These are phyloP conservation scores for Rhodocollybia butyracea DNA, from an alignment of 768 basidiomycete genomes.

Conservation along the genomic window DNA sequence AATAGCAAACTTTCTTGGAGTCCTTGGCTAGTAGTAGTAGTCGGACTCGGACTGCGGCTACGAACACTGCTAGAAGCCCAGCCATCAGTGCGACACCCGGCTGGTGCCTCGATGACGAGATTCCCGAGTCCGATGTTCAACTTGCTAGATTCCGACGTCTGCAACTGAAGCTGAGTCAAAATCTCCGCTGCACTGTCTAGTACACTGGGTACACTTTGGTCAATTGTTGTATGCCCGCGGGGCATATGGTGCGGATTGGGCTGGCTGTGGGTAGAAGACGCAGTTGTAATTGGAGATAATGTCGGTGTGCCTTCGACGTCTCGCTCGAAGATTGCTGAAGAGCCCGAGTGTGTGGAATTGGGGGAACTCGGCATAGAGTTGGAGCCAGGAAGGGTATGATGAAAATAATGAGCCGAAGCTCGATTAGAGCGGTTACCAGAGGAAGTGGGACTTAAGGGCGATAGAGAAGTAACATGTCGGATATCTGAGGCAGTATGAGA, in stretches of 20 bases:
- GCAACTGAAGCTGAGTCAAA: slow-evolving; percentile 40
- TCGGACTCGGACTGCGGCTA: slow-evolving; percentile 65
- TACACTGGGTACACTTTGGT: slow-evolving; percentile 81
- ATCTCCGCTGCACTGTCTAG: slow-evolving; percentile 80
- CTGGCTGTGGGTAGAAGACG: slow-evolving; percentile 12
- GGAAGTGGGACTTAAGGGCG: too few species aligned
- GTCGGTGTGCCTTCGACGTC: slow-evolving; percentile 69
- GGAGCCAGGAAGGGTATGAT: not conserved
- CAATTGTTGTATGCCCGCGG: slow-evolving; percentile 67
- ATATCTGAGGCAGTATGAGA: too few species aligned
- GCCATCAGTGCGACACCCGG: not conserved
- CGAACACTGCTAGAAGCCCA: slow-evolving; percentile 3
- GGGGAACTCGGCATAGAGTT: slow-evolving; percentile 6
- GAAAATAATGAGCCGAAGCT: not conserved
- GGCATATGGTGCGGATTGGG: slow-evolving; percentile 72
- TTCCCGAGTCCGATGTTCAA: slow-evolving; percentile 1
- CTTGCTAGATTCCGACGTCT: slow-evolving; percentile 52
- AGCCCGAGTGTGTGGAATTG: slow-evolving; percentile 54
- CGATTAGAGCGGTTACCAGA: too few species aligned
- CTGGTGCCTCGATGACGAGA: not conserved
- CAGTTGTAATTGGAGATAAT: slow-evolving; percentile 25
- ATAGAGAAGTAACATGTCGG: too few species aligned
- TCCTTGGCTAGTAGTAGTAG: not conserved
- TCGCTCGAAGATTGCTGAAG: slow-evolving; percentile 89
- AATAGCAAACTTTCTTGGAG: slow-evolving; percentile 39